Conservation (phyloP, 225 moss, liverwort and hornwort species). For the Asterella californica region DNA sequence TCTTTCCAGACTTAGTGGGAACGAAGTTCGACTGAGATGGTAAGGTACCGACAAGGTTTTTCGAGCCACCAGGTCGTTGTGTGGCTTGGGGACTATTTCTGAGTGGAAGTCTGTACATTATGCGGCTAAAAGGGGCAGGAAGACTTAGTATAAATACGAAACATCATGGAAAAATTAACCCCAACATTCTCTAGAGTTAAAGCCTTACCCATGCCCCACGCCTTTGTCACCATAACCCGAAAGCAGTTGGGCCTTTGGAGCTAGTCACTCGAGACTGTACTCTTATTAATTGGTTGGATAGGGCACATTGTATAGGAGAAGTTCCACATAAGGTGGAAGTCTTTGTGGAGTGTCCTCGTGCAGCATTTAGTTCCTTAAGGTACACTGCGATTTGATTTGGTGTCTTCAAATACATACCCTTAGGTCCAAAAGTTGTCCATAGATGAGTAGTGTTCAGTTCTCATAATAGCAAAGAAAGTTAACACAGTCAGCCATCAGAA, state of each 20-base stretch:
- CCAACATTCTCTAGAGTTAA: neutral
- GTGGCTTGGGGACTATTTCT: too few relatives aligned
- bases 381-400: neutral
- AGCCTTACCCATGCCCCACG: neutral
- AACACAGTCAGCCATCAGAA: neutral
- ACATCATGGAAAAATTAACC: neutral
- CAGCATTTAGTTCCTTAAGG: neutral
- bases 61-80: neutral
- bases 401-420: neutral
- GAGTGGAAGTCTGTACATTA: slow-evolving; percentile 8
- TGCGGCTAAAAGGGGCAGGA: neutral
- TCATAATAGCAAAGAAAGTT: neutral
- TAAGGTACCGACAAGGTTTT: neutral
- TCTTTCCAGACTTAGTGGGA: slow-evolving; percentile 14
- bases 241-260: neutral
- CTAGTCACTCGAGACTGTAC: neutral
- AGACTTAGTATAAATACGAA: neutral
- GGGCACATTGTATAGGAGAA: neutral
- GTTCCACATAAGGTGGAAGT: neutral
- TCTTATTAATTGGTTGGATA: neutral
- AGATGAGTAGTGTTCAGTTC: neutral
- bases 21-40: neutral
- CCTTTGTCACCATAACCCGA: neutral
- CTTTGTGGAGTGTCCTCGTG: neutral
- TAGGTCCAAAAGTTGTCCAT: neutral